Percentiles rank a stretch among this genome's conserved stretches.
phyloP scores from a whole-genome alignment of 1,284 basidiomycete genomes.

The Papiliotrema fonsecae region DNA sequence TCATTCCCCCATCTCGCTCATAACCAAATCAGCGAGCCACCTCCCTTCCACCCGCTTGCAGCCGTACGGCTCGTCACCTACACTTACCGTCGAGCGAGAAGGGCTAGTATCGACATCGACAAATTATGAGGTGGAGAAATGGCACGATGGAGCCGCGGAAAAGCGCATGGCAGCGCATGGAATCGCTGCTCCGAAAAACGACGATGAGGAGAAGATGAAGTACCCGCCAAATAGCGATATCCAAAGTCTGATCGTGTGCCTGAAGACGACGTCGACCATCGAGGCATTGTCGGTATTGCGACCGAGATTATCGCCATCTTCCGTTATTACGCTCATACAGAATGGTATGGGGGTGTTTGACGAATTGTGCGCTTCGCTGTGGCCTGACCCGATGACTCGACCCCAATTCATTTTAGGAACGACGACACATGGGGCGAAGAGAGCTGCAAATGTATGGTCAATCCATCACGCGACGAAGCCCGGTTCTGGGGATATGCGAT shows the following conservation, averaged over 20 bases:
- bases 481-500: constrained; percentile 61
- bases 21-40: constrained; percentile 52
- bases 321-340: constrained; percentile 83
- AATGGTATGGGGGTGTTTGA: constrained; percentile 91
- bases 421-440: constrained; percentile 67
- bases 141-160: constrained; percentile 1
- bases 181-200: neutral
- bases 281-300: constrained; percentile 59
- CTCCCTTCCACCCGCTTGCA: constrained; percentile 4
- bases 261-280: constrained; percentile 68
- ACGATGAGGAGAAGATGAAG: neutral
- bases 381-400: constrained; percentile 64
- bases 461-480: constrained; percentile 55
- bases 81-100: constrained; percentile 3
- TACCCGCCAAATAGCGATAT: constrained; percentile 25
- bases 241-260: constrained; percentile 63
- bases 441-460: constrained; percentile 3
- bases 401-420: constrained; percentile 83
- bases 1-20: constrained; percentile 60
- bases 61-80: neutral
- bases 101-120: constrained; percentile 10
- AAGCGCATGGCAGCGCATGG: neutral
- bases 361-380: constrained; percentile 62
- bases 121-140: constrained; percentile 22
- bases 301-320: constrained; percentile 61